A percentile compares a stretch with the other conserved stretches of the same genome.
These are phyloP conservation scores for Scleromitrula shiraiana DNA, from an alignment of 2,329 filamentous ascomycete genomes.

Conservation along the genomic window DNA sequence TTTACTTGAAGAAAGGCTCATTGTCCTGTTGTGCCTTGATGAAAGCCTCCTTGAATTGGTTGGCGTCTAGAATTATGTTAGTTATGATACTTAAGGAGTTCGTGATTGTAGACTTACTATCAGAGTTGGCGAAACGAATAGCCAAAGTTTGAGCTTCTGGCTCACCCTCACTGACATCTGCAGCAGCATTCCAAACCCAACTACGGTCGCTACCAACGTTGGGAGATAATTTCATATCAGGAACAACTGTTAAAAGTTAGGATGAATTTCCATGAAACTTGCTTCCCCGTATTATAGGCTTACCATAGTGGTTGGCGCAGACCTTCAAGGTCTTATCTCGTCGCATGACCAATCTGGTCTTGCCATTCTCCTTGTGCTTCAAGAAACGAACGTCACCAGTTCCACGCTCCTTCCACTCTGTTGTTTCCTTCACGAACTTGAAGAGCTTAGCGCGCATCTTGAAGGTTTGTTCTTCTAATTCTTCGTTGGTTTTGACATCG, in stretches of 20 bases:
- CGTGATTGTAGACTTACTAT: conserved; percentile 57
- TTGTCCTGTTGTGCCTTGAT: conserved; percentile 96
- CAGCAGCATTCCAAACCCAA: conserved; percentile 98
- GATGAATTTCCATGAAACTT: background rate
- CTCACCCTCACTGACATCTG: conserved; percentile 96
- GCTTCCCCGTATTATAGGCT: conserved; percentile 30
- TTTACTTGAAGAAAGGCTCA: conserved; percentile 67
- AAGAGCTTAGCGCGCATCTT: conserved; percentile 99
- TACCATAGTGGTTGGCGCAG: conserved; percentile 99
- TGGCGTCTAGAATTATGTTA: conserved; percentile 61
- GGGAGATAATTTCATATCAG: conserved; percentile 97
- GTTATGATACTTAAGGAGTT: background rate
- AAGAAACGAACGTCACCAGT: conserved; percentile 93
- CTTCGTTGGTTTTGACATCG: conserved; percentile 96
- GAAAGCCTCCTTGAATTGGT: conserved; percentile 95
- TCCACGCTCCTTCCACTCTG: conserved; percentile 98
- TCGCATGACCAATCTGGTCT: conserved; percentile 96
- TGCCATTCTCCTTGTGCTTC: conserved; percentile 98
- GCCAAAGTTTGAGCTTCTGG: conserved; percentile 92
- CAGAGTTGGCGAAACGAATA: conserved; percentile 94
- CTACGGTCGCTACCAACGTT: conserved; percentile 97
- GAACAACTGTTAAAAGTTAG: conserved; percentile 58
- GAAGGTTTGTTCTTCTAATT: conserved; percentile 93
- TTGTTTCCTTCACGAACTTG: conserved; percentile 85
- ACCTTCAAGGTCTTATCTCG: conserved; percentile 99